Base-by-base conservation (phyloP, 2,329 filamentous ascomycete species). In the Colletotrichum tabaci region DNA sequence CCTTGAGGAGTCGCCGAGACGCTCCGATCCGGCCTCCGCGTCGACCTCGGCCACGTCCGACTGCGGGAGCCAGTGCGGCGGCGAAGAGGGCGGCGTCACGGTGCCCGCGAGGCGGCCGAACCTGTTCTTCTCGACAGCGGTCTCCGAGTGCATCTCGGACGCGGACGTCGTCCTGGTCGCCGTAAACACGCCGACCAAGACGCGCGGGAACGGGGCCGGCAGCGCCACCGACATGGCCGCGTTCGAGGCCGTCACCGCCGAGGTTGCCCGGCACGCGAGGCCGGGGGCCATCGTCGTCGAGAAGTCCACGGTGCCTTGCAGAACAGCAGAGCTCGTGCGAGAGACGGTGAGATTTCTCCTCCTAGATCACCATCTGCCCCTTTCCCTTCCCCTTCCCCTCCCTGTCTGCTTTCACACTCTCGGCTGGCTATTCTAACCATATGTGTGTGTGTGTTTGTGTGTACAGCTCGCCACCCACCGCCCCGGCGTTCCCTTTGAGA, bases 131-230 rank as follows among this genome's bases (percentile, higher is more conserved):
- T 92, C 92, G 2, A 92, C 89, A n/a, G 87, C 94, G 61, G 86
- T 93, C 16, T 86, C 86, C 18, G 83, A 81, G 72, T 86, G 84
- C 69, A 92, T 95, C 70, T 80, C 84, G 30, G 88, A 90, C 73
- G 93, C 93, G 15, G 92, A 95, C 77, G 82, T 95, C 50, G 88
- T 95, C 69, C 88, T 96, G 70, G 87, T 95, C 64, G 89, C 92
- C 7, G 93, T 95, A 75, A 94, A 95, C 79, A 95, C 93, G 0
- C 93, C 93, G 2, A 95, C 93, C 42, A 95, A 95, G 82, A 88
- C 84, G 50, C 88, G 87, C 52, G 93, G 93, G 64, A 82, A 89
- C 18, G 93, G 93, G 55, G 90, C 90, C 4, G 93, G 92, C 10
- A 88, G 86, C 73, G 93, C 93, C 0, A 92, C 92, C 9, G 92